Evolutionary conservation across 352 stramenopile genomes (phyloP).

Genomic region (Peronosclerospora sorghi): DNA sequence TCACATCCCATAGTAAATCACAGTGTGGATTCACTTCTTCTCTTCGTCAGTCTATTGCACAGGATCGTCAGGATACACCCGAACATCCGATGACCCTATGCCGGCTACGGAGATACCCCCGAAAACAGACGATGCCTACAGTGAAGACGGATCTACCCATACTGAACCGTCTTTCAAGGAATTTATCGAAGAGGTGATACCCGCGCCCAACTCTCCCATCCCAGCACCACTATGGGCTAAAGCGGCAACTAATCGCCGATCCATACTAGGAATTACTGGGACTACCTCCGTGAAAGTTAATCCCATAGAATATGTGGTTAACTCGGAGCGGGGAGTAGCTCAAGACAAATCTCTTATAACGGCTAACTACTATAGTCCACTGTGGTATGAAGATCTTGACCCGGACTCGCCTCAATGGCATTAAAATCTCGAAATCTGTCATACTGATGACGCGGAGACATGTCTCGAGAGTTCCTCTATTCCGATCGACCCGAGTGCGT

Average conservation of each 20-base stretch:
- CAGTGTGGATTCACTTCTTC: no score
- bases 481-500: background rate
- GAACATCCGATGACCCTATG: background rate
- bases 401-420: background rate
- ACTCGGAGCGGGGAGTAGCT: background rate
- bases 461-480: background rate
- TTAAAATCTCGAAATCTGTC: background rate
- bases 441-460: background rate
- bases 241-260: background rate
- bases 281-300: background rate
- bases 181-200: background rate
- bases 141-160: background rate
- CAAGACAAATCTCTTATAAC: background rate
- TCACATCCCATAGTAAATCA: no score
- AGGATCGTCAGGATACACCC: background rate
- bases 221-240: background rate
- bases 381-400: background rate
- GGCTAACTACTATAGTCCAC: background rate
- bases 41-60: no score
- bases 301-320: background rate
- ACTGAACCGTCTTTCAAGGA: background rate
- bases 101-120: background rate
- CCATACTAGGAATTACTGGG: background rate
- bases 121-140: background rate
- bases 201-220: background rate